Evolutionary conservation across 306 rosid genomes (phyloP), one percentile per base, ranked within the genome.

Genomic region (Pterocarpus santalinus): DNA sequence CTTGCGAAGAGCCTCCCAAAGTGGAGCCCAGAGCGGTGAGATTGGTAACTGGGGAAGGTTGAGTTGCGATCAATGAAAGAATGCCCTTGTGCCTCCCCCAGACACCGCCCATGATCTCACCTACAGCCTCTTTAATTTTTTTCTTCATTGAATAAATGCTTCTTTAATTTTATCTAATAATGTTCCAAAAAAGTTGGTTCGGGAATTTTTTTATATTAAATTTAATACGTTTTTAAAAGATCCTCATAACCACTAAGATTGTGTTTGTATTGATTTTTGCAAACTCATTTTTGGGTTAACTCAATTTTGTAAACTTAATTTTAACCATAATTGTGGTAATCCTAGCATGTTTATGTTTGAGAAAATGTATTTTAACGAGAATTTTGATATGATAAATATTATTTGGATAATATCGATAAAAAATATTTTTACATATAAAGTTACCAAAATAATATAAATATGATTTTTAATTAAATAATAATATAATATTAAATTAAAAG

Each of bases 31-130:
- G 66, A 22, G 0, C 28, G n/a, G 2, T 56, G n/a, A 11, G 56
- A 8, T 11, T 62, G 16, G 28, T 7, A 72, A 58, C 77, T 49
- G 68, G 83, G 72, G 87, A 60, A 78, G 83, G 87, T 78, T 56
- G 9, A 3, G 47, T 52, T 39, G 8, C 52, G 8, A 6, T 36
- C 17, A 15, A 13, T 49, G 41, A 5, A 6, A 43, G 6, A 43
- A 43, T 5, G 1, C 47, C 39, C 53, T 77, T 55, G 8, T 43
- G 61, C 83, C 86, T 73, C 53, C 83, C 72, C 80, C 68, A 56
- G 76, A 39, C 47, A 51, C 0, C 53, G 49, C 88, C 88, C 34
- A 22, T 71, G 1, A 70, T 53, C 69, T 38, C 3, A 70, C 69
- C 69, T 32, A 28, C 62, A 63, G 35, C 75, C 36, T 62, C 53